Evolutionary conservation across 2,329 filamentous ascomycete species (phyloP).

Genomic region (Boeremia lycopersici): DNA sequence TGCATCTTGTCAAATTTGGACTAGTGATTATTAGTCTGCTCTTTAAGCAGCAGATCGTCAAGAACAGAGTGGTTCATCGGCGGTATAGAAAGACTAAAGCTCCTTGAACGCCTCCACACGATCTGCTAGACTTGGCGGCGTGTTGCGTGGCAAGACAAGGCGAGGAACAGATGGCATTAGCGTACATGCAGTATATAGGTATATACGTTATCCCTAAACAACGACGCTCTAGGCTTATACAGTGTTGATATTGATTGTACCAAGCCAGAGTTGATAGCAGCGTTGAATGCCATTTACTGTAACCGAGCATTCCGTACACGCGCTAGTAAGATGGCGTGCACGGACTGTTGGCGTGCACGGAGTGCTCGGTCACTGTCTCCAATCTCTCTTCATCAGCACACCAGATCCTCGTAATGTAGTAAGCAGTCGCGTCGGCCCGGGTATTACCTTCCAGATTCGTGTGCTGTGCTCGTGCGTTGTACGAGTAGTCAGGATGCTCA

Average conservation of each 20-base stretch:
- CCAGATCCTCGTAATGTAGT: neutral
- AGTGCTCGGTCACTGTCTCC: neutral
- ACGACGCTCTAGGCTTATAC: neutral
- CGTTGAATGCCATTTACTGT: neutral
- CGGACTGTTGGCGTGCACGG: too few relatives aligned
- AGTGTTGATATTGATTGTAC: neutral
- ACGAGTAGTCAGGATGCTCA: slow-evolving; percentile 7
- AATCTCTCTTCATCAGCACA: neutral
- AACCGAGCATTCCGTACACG: too few relatives aligned
- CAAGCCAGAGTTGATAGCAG: neutral
- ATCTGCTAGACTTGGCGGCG: neutral
- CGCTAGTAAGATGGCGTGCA: too few relatives aligned
- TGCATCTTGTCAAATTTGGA: too few relatives aligned
- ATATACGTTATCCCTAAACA: neutral
- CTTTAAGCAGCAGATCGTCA: neutral
- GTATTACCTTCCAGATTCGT: slow-evolving; percentile 9
- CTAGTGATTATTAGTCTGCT: too few relatives aligned
- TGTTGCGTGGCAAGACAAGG: neutral
- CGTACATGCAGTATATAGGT: neutral
- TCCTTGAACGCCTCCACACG: too few relatives aligned
- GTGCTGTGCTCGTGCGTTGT: slow-evolving; percentile 11
- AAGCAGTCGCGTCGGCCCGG: neutral
- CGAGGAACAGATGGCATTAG: neutral
- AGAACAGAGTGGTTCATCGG: neutral
- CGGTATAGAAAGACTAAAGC: neutral